phyloP scores from a whole-genome alignment of 768 basidiomycete species.

The Auricularia cornea region DNA sequence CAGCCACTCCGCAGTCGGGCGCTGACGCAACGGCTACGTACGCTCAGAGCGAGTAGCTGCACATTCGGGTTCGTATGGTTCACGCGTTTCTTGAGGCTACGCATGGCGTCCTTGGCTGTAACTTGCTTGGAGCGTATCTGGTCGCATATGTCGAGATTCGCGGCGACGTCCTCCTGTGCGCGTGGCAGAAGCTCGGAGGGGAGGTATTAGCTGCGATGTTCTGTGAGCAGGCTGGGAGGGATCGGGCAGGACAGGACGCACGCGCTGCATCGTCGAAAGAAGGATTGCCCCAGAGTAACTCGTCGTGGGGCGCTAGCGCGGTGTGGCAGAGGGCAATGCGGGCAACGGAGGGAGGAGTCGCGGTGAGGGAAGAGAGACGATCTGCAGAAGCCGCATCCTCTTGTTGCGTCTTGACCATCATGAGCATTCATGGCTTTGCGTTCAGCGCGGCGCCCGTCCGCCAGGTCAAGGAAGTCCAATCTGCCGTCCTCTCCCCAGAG shows the following conservation, averaged over 20 bases:
- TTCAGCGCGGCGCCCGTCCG: constrained; percentile 90
- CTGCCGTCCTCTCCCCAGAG: constrained; percentile 96
- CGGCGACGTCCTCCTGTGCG: constrained; percentile 81
- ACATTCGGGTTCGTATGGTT: constrained; percentile 96
- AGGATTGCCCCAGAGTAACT: constrained; percentile 72
- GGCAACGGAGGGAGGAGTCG: not conserved
- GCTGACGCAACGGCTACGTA: constrained; percentile 34
- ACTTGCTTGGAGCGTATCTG: constrained; percentile 89
- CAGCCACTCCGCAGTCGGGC: not conserved
- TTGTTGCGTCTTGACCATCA: constrained; percentile 18
- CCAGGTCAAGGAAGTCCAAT: constrained; percentile 96
- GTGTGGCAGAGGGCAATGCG: not conserved
- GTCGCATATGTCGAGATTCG: constrained; percentile 94
- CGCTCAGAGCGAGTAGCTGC: constrained; percentile 76
- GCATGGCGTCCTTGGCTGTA: constrained; percentile 79
- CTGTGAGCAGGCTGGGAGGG: constrained; percentile 9
- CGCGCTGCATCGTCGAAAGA: constrained; percentile 79
- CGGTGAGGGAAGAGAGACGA: not conserved
- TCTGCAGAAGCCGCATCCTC: not conserved
- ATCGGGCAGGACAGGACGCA: constrained; percentile 27
- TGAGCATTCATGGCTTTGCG: constrained; percentile 87
- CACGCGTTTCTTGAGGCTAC: constrained; percentile 75
- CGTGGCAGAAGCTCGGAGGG: constrained; percentile 79
- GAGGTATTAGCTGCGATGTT: constrained; percentile 75
- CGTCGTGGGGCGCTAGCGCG: not conserved